Evolutionary conservation across 2,329 filamentous ascomycete genomes (phyloP).

Genomic region (Aspergillus candidus): DNA sequence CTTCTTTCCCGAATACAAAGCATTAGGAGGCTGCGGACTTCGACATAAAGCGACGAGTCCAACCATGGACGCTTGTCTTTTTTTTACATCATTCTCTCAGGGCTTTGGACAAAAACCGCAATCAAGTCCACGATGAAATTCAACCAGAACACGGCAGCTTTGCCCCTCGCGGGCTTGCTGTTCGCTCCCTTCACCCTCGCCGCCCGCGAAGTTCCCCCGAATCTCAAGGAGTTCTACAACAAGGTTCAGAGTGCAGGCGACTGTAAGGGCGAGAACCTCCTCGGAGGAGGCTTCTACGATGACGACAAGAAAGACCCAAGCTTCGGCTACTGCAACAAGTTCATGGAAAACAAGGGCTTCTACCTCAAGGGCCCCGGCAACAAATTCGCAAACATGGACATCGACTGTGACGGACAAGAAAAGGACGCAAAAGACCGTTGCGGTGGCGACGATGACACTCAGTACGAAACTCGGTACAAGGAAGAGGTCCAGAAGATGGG

Average conservation of each 20-base stretch:
- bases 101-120: no score
- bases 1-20: no score
- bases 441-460: constrained; percentile 2
- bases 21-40: no score
- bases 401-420: constrained; percentile 12
- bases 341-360: constrained; percentile 6
- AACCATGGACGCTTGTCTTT: no score
- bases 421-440: constrained; percentile 5
- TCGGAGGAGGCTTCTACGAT: constrained; percentile 10
- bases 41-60: no score
- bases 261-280: constrained; percentile 6
- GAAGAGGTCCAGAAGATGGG: constrained; percentile 7
- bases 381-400: constrained; percentile 13
- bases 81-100: no score
- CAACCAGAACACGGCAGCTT: no score
- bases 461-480: constrained; percentile 11
- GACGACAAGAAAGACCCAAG: constrained; percentile 4
- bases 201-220: constrained; percentile 8
- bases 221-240: constrained; percentile 12
- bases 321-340: constrained; percentile 11
- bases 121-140: no score
- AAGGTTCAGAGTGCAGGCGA: constrained; percentile 5
- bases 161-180: background rate
- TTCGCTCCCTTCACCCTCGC: background rate
- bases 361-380: constrained; percentile 7